Base-by-base conservation (phyloP, 495 filamentous ascomycete genomes). In the Jackrogersella multiformis region DNA sequence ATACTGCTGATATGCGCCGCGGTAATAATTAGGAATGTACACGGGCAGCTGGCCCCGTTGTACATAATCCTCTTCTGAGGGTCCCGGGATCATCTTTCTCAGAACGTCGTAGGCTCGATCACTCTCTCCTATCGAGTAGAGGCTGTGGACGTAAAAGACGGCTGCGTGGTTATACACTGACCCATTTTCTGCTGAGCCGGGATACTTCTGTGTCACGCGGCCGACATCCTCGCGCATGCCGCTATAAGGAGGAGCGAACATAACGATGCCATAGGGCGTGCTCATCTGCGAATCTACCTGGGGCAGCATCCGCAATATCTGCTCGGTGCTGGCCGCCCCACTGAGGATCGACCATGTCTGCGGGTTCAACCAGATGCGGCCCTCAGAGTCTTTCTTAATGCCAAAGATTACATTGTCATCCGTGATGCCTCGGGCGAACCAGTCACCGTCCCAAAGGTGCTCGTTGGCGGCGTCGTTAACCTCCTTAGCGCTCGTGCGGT, bases 191-290 rank as follows among this genome's bases (percentile, higher is more conserved):
- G 79, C 84, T n/a, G 79, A 80, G 12, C 84, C 84, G 13, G 81
- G 79, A 46, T 81, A 82, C 70, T 86, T 86, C 69, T 86, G 84
- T 42, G 84, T 85, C 24, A 86, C 84, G 36, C 84, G 82, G 16
- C 84, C 84, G n/a, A 86, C 76, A 55, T 86, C 83, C 73, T 86
- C 84, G 55, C 84, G 82, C 83, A 86, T 86, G 56, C 70, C 77
- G 62, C 71, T 80, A 73, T 69, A 86, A 5, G 83, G 78, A 10
- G 84, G 84, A 4, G 74, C 80, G 69, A 85, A 86, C 84, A 86
- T 86, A 44, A 76, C 74, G 10, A 78, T 71, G 45, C 84, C 84
- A 57, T 84, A 85, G 0, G 83, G 83, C 13, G 84, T 86, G 62
- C 68, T 75, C 41, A 85, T 74, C 48, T 85, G 80, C 44, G 73